Evolutionary conservation across 305 asterid genomes (phyloP).

Genomic region (Solanum chacoense): DNA sequence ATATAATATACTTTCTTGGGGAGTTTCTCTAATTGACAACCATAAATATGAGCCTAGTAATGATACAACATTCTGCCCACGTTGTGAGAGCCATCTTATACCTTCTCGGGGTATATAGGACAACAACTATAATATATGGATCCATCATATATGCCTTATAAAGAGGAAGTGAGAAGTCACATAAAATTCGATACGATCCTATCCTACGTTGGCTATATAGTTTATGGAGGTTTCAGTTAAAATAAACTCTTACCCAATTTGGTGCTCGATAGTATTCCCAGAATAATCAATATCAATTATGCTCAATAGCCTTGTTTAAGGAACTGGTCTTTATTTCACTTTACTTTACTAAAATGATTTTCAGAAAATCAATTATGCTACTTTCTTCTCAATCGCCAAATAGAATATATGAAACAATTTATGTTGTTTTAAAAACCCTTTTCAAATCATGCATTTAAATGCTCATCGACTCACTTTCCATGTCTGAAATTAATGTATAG

Average conservation of each 20-base stretch:
- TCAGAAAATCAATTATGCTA: too few species aligned
- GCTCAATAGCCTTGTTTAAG: background rate
- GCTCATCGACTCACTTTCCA: background rate
- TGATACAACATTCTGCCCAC: background rate
- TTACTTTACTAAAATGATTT: background rate
- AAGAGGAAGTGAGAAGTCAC: background rate
- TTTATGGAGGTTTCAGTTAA: background rate
- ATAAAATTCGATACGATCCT: too few species aligned
- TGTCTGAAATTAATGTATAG: background rate
- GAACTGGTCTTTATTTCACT: too few species aligned
- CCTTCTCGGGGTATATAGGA: too few species aligned
- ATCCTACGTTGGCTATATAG: too few species aligned
- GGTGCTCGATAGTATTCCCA: background rate
- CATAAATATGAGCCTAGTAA: background rate
- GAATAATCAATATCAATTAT: too few species aligned
- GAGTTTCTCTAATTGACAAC: background rate
- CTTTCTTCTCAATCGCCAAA: background rate
- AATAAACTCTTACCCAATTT: background rate
- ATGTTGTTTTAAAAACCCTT: background rate
- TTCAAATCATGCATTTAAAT: background rate
- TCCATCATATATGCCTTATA: background rate
- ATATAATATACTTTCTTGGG: background rate
- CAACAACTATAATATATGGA: background rate
- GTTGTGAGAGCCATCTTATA: background rate
- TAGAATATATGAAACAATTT: too few species aligned